Evolutionary conservation across 1,284 basidiomycete genomes (phyloP), one percentile per base, ranked within the genome.

Genomic region (Apiotrichum porosum): DNA sequence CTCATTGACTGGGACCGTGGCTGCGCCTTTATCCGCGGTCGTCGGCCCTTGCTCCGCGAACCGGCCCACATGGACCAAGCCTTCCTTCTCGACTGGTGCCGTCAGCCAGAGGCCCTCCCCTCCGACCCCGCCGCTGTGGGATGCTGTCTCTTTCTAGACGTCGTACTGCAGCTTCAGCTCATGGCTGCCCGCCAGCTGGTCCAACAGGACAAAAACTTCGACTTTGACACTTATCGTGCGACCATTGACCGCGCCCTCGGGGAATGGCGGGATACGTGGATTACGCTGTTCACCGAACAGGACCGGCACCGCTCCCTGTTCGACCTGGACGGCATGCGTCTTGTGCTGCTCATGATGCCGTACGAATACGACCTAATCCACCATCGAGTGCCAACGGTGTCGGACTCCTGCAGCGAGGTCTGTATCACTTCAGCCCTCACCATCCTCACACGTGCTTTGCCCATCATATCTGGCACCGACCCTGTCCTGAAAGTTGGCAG

Each of bases 261-360:
- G 4, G 14, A 14, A 2, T 57, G 54, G 54, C 30, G 30, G 14
- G 23, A 18, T 0, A 19, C 19, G 4, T 48, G 47, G 47, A 21
- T 38, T 12, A 28, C 40, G 0, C 22, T 32, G 2, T 24, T 36
- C 6, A 10, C 4, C 4, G 36, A 38, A 19, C 28, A 24, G n/a
- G 56, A 58, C 24, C 45, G 35, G n/a, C 34, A 40, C 3, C 48
- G 53, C 22, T 15, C 36, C 5, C 40, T 44, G 18, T 40, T 47
- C 14, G 56, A 58, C 40, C 40, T 52, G 15, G 24, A 47, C n/a
- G 50, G 52, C 2, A 39, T 47, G 8, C 47, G 53, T 22, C 51
- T 55, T 22, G 49, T 55, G 17, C 39, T 58, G 5, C 34, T 52
- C 14, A 55, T 54, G 46, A 51, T 47, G 6, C 48, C 51, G 5